Conservation (phyloP, 768 basidiomycete species). For the Panaeolus papilionaceus region DNA sequence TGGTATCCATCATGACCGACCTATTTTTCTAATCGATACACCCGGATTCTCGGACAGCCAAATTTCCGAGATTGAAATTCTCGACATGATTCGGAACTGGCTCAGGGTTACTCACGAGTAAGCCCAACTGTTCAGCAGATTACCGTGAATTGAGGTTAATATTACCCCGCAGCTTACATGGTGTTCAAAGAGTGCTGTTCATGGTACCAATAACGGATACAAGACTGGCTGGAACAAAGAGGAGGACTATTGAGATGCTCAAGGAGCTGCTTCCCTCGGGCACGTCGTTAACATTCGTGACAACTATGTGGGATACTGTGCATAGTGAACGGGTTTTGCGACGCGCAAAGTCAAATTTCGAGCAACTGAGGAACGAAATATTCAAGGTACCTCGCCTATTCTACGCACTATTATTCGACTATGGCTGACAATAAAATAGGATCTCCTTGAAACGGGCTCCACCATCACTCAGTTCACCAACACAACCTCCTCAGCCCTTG, state of each 20-base stretch:
- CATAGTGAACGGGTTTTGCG: not conserved
- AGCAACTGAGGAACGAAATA: not conserved
- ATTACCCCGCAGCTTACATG: too few species aligned
- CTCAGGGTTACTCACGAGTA: not conserved
- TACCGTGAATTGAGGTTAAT: too few species aligned
- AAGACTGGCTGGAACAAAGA: not conserved
- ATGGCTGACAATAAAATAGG: too few species aligned
- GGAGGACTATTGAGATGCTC: not conserved
- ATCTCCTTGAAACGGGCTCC: too few species aligned
- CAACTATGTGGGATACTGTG: not conserved
- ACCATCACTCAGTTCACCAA: not conserved
- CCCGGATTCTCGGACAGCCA: not conserved
- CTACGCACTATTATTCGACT: not conserved
- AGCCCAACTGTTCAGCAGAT: too few species aligned
- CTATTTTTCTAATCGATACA: not conserved
- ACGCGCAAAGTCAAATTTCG: not conserved
- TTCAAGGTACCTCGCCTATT: not conserved
- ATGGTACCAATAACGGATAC: not conserved
- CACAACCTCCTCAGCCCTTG: not conserved
- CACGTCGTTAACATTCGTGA: not conserved
- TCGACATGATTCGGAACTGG: not conserved
- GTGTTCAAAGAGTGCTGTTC: not conserved
- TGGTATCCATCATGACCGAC: not conserved
- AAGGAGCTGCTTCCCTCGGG: not conserved
- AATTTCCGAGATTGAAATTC: not conserved